These are phyloP conservation scores for Toxoplasma gondii DNA, from an alignment of 169 alveolate genomes.

Conservation along the genomic window DNA sequence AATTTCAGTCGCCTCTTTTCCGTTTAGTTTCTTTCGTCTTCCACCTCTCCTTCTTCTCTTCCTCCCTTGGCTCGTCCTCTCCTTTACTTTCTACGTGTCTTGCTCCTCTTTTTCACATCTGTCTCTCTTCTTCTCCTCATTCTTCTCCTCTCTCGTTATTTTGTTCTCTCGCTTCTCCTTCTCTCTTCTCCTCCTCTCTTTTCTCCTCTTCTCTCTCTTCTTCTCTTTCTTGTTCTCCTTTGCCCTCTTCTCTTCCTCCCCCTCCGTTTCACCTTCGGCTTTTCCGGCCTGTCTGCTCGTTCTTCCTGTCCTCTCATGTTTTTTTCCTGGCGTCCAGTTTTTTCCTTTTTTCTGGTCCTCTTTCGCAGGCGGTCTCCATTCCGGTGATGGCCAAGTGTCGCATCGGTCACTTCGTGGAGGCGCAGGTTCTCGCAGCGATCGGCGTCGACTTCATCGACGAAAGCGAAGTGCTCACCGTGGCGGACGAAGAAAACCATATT, in stretches of 20 bases:
- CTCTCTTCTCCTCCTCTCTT: not conserved
- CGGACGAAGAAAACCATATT: slow-evolving; percentile 79
- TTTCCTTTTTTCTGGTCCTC: not conserved
- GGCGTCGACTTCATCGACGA: slow-evolving; percentile 83
- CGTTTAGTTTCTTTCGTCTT: not conserved
- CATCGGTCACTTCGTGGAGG: slow-evolving; percentile 82
- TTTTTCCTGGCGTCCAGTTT: not conserved
- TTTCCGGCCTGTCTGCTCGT: not conserved
- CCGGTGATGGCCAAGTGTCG: slow-evolving; percentile 84
- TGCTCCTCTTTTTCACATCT: no score
- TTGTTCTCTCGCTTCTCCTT: not conserved
- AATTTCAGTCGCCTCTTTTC: no score
- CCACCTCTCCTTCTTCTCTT: no score
- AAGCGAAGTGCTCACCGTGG: slow-evolving; percentile 81
- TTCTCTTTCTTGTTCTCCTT: not conserved
- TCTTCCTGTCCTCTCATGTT: not conserved
- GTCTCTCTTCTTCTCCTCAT: no score
- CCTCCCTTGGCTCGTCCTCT: not conserved
- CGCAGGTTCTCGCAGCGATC: slow-evolving; percentile 76
- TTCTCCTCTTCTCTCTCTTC: not conserved
- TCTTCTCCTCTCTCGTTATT: not conserved
- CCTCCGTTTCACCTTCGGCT: not conserved
- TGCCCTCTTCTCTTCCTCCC: not conserved
- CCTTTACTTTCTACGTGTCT: no score
- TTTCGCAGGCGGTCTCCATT: slow-evolving; percentile 71